Evolutionary conservation across 1,139 yeast genomes (phyloP).

Genomic region (Kluyveromyces sp.): DNA sequence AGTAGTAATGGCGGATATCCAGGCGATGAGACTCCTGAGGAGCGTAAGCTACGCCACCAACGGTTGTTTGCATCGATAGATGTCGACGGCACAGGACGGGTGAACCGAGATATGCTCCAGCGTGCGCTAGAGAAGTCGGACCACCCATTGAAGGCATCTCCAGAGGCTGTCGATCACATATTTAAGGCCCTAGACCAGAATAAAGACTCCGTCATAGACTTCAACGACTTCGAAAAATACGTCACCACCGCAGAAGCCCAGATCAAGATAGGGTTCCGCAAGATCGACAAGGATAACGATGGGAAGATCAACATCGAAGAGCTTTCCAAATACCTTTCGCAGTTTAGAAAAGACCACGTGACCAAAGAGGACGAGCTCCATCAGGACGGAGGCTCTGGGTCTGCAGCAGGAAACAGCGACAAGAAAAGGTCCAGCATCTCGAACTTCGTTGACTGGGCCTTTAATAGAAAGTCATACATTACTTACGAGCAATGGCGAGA

Average conservation of each 20-base stretch:
- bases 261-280: constrained; percentile 59
- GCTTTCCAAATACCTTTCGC: constrained; percentile 52
- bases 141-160: constrained; percentile 63
- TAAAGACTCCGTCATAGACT: constrained; percentile 50
- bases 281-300: constrained; percentile 67
- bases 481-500: constrained; percentile 84
- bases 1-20: too few species aligned
- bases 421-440: constrained; percentile 5
- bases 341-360: constrained; percentile 24
- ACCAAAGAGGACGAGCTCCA: not conserved
- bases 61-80: constrained; percentile 42
- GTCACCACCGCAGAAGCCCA: constrained; percentile 59
- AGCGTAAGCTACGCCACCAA: constrained; percentile 18
- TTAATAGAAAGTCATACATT: constrained; percentile 56
- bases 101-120: constrained; percentile 48
- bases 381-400: too few species aligned
- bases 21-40: constrained; percentile 13
- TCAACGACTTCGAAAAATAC: constrained; percentile 54
- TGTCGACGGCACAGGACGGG: constrained; percentile 44
- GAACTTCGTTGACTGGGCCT: constrained; percentile 30
- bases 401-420: not conserved
- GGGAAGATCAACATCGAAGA: constrained; percentile 65
- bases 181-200: constrained; percentile 52
- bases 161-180: constrained; percentile 48
- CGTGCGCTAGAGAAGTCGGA: constrained; percentile 45